Evolutionary conservation across 1,139 yeast species (phyloP).

Genomic region (Nadsonia commutata): DNA sequence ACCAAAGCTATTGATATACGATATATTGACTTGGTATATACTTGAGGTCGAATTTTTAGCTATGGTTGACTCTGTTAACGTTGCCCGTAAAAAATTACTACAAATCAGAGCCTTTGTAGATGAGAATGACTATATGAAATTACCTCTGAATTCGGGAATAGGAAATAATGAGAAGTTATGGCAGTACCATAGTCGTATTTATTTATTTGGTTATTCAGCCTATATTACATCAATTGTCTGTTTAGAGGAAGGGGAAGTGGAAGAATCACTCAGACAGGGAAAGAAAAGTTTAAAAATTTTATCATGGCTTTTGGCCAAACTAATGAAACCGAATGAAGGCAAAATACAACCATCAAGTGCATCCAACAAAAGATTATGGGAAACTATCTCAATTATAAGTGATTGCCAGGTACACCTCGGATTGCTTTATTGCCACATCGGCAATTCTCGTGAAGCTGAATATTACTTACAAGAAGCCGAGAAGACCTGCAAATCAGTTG

Average conservation of each 20-base stretch:
- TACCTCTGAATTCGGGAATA: slow-evolving; percentile 1
- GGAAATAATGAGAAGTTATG: not conserved
- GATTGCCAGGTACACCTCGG: not conserved
- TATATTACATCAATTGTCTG: not conserved
- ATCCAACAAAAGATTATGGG: not conserved
- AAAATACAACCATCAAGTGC: not conserved
- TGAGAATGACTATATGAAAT: slow-evolving; percentile 7
- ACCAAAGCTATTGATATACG: slow-evolving; percentile 4
- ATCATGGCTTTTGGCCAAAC: not conserved
- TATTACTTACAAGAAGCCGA: not conserved
- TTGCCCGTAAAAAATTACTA: slow-evolving; percentile 5
- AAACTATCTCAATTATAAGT: not conserved
- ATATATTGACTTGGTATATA: slow-evolving; percentile 6
- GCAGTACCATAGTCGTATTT: not conserved
- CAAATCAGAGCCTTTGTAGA: slow-evolving; percentile 5
- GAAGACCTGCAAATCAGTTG: not conserved
- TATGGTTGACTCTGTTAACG: slow-evolving; percentile 5
- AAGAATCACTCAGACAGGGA: not conserved
- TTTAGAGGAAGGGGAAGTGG: not conserved
- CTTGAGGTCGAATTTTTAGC: slow-evolving; percentile 7
- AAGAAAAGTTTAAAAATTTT: not conserved
- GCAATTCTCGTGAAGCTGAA: not conserved
- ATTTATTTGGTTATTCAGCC: not conserved
- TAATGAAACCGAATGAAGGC: not conserved
- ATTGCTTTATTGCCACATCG: not conserved